Percentiles rank a stretch among this genome's conserved stretches.
phyloP scores from a whole-genome alignment of 768 basidiomycete genomes.

The Trametes cinnabarina region DNA sequence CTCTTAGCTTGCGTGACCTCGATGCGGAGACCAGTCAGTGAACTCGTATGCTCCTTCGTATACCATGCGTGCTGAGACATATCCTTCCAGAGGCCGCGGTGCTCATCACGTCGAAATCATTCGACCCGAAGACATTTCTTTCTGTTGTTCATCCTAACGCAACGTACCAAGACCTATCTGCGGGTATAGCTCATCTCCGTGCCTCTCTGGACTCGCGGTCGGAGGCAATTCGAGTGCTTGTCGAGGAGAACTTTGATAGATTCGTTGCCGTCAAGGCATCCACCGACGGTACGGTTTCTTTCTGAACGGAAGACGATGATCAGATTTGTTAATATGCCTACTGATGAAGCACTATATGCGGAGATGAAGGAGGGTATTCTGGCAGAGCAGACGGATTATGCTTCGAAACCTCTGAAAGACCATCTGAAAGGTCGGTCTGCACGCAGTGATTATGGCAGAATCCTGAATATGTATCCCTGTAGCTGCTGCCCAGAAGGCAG shows the following conservation, averaged over 20 bases:
- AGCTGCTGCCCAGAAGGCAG: constrained; percentile 92
- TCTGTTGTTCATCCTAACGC: constrained; percentile 92
- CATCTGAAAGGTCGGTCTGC: constrained; percentile 72
- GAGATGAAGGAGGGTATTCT: constrained; percentile 93
- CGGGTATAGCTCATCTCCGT: constrained; percentile 71
- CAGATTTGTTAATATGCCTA: not conserved
- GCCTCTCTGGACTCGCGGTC: constrained; percentile 86
- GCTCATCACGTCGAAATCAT: constrained; percentile 87
- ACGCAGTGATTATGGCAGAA: no score
- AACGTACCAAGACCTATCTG: constrained; percentile 85
- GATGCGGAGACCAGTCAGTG: constrained; percentile 76
- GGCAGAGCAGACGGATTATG: constrained; percentile 73
- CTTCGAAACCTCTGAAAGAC: constrained; percentile 76
- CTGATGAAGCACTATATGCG: constrained; percentile 66
- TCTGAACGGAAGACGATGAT: not conserved
- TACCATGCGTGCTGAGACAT: not conserved
- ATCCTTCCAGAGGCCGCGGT: constrained; percentile 65
- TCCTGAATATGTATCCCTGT: not conserved
- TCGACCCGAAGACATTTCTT: constrained; percentile 93
- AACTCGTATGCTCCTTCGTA: constrained; percentile 17
- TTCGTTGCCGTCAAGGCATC: constrained; percentile 97
- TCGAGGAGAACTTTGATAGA: constrained; percentile 97
- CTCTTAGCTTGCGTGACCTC: constrained; percentile 62
- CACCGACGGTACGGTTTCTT: constrained; percentile 70
- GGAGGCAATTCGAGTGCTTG: constrained; percentile 90